Percentiles rank a stretch among this genome's conserved stretches.
Conservation (phyloP, 1,284 basidiomycete genomes). For the Irpex sp. region DNA sequence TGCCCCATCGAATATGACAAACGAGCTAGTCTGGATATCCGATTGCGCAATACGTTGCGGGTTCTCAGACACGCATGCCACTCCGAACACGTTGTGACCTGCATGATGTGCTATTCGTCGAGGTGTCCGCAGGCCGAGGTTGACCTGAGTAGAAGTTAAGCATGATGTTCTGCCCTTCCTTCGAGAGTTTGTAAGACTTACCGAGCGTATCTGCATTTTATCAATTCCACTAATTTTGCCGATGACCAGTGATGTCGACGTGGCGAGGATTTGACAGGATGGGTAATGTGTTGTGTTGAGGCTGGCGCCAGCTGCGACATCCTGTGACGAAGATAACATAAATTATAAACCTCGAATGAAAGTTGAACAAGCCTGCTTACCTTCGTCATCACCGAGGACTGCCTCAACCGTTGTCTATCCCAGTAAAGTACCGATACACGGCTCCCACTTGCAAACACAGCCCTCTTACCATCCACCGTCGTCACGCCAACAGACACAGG, state of each 20-base stretch:
- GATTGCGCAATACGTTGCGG: constrained; percentile 52
- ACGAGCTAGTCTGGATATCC: constrained; percentile 44
- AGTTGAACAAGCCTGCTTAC: constrained; percentile 32
- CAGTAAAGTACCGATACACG: constrained; percentile 61
- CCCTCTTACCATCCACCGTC: constrained; percentile 41
- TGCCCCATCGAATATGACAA: constrained; percentile 64
- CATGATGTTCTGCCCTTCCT: not conserved
- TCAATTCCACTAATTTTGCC: constrained; percentile 66
- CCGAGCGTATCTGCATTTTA: constrained; percentile 78
- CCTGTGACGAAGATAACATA: constrained; percentile 35
- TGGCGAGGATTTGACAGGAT: constrained; percentile 55
- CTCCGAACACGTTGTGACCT: constrained; percentile 51
- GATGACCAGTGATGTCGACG: constrained; percentile 51
- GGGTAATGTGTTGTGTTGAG: constrained; percentile 45
- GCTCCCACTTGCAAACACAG: constrained; percentile 63
- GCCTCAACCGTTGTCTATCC: constrained; percentile 58
- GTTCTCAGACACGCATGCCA: constrained; percentile 49
- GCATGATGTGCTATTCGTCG: constrained; percentile 56
- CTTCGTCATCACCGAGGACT: constrained; percentile 72
- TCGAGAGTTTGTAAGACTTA: constrained; percentile 29
- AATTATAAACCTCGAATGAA: not conserved
- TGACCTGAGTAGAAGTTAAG: constrained; percentile 39
- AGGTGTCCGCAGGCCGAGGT: constrained; percentile 64
- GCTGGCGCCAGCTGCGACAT: constrained; percentile 49
- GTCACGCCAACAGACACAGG: constrained; percentile 59